Base-by-base conservation (phyloP, 2,329 filamentous ascomycete genomes). In the Didymella pomorum region DNA sequence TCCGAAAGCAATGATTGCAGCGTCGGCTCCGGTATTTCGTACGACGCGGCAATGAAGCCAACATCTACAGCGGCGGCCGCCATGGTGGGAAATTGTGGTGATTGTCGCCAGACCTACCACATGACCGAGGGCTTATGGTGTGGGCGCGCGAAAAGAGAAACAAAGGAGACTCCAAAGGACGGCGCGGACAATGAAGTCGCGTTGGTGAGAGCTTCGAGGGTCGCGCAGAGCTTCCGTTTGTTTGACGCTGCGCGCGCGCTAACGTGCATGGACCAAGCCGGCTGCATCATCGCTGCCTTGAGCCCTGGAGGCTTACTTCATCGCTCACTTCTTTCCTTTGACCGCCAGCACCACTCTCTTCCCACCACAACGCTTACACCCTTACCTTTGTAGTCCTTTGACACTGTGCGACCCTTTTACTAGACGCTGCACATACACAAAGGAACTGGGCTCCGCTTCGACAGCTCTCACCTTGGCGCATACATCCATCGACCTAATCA, bases 11-110 rank as follows among this genome's bases (percentile, higher is more conserved):
- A 78, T 23, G 84, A 82, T 46, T 83, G 80, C 47, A 94, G 75
- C 25, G 84, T 86, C 20, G 83, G 80, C 78, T 91, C 84, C 26
- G 89, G 84, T 74, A 93, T 80, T 72, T 86, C 84, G 71, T 90
- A 86, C 72, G 91, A 89, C 75, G 86, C 84, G 75, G 90, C 87
- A 69, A 94, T 80, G 79, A 91, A 92, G 78, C 84, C 85, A 66
- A 89, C 81, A 80, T 94, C 90, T 71, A 93, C 79, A 65, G 78
- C 81, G 63, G 82, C 82, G 70, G 81, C 81, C 78, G 84, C 86
- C 87, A 89, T 89, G 66, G 58, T 79, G 63, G 58, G 62, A 58
- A 58, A 56, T 59, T 60, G 59, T 21, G 57, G 51, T 42, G 20
- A 53, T 43, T 63, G 51, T 45, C 50, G 59, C 37, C 42, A 53